A percentile compares a stretch with the other conserved stretches of the same genome.
Evolutionary conservation across 164 flowering plant genomes (phyloP).

Genomic region (Paratinospora sagittata): DNA sequence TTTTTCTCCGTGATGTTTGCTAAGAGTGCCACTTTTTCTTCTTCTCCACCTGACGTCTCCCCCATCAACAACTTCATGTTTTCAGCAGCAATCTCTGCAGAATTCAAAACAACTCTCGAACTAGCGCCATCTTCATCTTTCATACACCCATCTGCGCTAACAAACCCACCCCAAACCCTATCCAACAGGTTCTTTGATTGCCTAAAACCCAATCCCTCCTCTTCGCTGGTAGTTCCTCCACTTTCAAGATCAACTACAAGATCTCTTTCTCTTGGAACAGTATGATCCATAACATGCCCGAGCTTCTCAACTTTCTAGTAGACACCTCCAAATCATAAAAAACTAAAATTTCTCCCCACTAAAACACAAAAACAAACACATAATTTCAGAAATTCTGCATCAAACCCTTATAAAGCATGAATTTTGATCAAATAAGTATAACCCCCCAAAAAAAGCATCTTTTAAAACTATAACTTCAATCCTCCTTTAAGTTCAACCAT

Average conservation of each 20-base stretch:
- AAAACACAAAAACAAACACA: background rate
- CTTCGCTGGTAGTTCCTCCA: constrained; percentile 30
- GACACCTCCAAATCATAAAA: background rate
- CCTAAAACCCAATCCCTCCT: constrained; percentile 19
- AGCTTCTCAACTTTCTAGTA: background rate
- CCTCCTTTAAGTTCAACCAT: too few species aligned
- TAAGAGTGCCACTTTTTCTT: constrained; percentile 14
- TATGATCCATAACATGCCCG: constrained; percentile 28
- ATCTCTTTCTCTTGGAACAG: constrained; percentile 24
- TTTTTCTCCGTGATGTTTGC: constrained; percentile 37
- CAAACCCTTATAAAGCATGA: background rate
- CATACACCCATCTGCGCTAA: constrained; percentile 21
- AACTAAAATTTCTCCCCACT: background rate
- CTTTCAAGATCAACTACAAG: constrained; percentile 50
- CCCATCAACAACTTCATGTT: constrained; percentile 16
- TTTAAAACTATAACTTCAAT: too few species aligned
- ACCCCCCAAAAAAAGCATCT: too few species aligned
- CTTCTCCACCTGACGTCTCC: constrained; percentile 9
- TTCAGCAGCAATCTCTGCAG: constrained; percentile 16
- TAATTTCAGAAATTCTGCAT: background rate
- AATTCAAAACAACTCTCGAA: constrained; percentile 15
- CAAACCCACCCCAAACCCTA: constrained; percentile 23
- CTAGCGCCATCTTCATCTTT: constrained; percentile 26
- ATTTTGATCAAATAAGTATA: background rate
- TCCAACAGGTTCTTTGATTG: constrained; percentile 19